Conservation (phyloP, 257 asterid species). For the Anisodus acutangulus region DNA sequence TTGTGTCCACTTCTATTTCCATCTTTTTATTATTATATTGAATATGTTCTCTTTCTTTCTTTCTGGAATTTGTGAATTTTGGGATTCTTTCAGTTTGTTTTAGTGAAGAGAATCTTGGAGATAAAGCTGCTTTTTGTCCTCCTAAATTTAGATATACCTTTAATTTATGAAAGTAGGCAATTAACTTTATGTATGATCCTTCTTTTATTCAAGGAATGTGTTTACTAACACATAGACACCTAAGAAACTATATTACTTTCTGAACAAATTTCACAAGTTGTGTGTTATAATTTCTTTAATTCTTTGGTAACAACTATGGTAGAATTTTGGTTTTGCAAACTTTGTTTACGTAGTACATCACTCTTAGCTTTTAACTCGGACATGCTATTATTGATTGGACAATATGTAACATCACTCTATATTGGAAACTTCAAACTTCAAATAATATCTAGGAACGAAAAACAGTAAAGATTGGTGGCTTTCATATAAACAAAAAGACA, state of each 20-base stretch:
- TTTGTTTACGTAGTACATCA: neutral
- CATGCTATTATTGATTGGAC: neutral
- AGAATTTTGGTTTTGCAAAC: neutral
- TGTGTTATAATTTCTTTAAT: neutral
- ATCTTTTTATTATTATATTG: neutral
- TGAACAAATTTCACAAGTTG: neutral
- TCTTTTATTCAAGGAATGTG: too few species aligned
- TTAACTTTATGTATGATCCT: neutral
- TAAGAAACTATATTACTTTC: neutral
- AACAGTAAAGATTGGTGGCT: neutral
- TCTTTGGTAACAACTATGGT: neutral
- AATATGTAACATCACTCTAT: neutral
- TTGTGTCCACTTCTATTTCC: neutral
- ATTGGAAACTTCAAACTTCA: neutral
- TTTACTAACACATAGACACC: neutral
- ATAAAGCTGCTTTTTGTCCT: neutral
- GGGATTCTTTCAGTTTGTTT: slow-evolving; percentile 6
- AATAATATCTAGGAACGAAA: neutral
- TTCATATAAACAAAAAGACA: neutral
- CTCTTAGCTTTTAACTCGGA: neutral
- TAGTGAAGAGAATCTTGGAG: neutral
- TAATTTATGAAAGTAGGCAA: neutral
- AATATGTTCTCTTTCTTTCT: slow-evolving; percentile 3
- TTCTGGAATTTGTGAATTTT: slow-evolving; percentile 18
- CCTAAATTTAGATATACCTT: neutral